Conservation (phyloP, 78 protist species). For the Anaeramoeba ignava region DNA sequence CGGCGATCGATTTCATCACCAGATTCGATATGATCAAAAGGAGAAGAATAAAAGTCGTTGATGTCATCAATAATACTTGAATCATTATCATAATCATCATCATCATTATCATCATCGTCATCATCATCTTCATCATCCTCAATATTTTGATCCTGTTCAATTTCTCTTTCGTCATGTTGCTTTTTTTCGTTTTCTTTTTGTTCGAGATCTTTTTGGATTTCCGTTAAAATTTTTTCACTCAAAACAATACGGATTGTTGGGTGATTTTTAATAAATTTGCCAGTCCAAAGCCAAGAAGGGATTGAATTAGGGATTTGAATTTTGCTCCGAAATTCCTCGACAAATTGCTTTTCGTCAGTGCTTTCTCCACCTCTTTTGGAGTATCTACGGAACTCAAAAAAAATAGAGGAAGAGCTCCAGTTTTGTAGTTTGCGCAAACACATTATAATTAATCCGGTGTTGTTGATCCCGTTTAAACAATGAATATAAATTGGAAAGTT, state of each 20-base stretch:
- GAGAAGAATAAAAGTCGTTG: neutral
- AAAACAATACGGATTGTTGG: neutral
- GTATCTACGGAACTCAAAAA: neutral
- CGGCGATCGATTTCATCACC: neutral
- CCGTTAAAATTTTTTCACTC: neutral
- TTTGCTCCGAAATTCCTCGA: neutral
- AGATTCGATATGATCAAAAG: neutral
- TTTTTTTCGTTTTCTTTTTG: neutral
- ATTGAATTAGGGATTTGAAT: neutral
- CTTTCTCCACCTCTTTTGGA: neutral
- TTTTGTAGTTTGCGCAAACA: slow-evolving; percentile 32
- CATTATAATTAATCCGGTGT: slow-evolving; percentile 15
- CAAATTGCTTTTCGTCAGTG: neutral
- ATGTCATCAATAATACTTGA: neutral
- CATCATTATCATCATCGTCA: slow-evolving; percentile 5
- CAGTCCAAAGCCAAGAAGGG: neutral
- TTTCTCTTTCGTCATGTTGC: neutral
- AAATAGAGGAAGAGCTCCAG: no score
- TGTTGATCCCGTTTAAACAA: slow-evolving; percentile 38
- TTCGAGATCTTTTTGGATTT: neutral
- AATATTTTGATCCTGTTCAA: neutral
- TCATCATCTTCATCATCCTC: neutral
- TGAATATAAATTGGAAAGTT: slow-evolving; percentile 21
- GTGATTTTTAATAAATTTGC: neutral
- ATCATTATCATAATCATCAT: slow-evolving; percentile 4